Evolutionary conservation across 1,139 yeast genomes (phyloP).

Genomic region (Meyerozyma athensensis): DNA sequence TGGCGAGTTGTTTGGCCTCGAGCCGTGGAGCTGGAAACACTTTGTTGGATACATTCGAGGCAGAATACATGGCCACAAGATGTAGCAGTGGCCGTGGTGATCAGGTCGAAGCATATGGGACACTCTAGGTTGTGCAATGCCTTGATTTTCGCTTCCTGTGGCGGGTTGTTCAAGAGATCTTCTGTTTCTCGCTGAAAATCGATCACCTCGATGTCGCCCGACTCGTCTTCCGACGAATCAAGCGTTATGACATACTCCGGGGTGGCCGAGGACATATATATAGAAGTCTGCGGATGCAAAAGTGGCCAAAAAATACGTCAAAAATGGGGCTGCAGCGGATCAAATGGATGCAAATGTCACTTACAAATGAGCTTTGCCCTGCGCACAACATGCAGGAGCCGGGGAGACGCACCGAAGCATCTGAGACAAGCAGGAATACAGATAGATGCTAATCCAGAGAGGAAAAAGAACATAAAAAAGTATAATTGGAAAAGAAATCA

Average conservation of each 20-base stretch:
- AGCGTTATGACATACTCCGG: conserved; percentile 10
- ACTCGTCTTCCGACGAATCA: conserved; percentile 19
- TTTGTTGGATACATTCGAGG: conserved; percentile 40
- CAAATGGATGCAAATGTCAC: neutral
- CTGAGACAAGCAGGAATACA: too few relatives aligned
- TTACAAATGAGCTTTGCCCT: too few relatives aligned
- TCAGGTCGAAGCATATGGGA: conserved; percentile 45
- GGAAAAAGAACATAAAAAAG: too few relatives aligned
- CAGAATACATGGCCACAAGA: conserved; percentile 46
- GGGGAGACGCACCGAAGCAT: too few relatives aligned
- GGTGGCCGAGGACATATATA: conserved; percentile 1
- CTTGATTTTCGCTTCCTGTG: conserved; percentile 23
- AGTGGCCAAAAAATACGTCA: too few relatives aligned
- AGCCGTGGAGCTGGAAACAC: conserved; percentile 39
- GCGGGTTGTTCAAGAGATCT: conserved; percentile 27
- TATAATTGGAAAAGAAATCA: too few relatives aligned
- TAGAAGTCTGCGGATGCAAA: neutral
- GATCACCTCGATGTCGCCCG: conserved; percentile 35
- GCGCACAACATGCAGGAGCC: too few relatives aligned
- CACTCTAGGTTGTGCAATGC: conserved; percentile 37
- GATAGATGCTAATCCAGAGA: too few relatives aligned
- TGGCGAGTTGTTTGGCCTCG: conserved; percentile 32
- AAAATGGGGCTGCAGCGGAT: neutral
- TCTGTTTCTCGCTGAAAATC: conserved; percentile 37
- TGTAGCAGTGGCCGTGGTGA: conserved; percentile 37